These are phyloP conservation scores for Pseudogymnoascus sp. DNA, from an alignment of 2,329 filamentous ascomycete species.

Conservation along the genomic window DNA sequence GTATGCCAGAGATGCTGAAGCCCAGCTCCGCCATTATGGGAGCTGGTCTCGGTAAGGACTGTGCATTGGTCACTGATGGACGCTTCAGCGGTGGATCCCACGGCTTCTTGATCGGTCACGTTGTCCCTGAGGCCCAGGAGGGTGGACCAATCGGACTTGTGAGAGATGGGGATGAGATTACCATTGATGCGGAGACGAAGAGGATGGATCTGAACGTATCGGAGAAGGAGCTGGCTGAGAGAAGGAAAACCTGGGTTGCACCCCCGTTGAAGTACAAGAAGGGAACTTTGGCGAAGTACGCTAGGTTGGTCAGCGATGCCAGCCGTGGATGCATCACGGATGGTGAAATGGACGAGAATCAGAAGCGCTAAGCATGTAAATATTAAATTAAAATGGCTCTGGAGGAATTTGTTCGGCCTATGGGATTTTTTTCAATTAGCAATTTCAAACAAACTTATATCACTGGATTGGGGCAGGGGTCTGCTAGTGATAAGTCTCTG, in stretches of 20 bases:
- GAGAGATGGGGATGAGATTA: conserved; percentile 50
- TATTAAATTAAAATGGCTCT: neutral
- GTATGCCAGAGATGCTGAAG: conserved; percentile 71
- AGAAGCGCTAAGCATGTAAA: neutral
- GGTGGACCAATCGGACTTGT: conserved; percentile 55
- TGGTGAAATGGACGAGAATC: conserved; percentile 19
- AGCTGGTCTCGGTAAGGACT: conserved; percentile 61
- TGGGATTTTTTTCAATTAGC: conserved; percentile 4
- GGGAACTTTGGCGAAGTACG: conserved; percentile 55
- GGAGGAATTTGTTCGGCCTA: neutral
- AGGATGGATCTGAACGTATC: conserved; percentile 46
- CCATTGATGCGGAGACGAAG: conserved; percentile 52
- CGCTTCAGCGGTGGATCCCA: conserved; percentile 53
- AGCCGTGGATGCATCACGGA: conserved; percentile 55
- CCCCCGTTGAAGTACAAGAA: conserved; percentile 50
- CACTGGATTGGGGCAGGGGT: neutral
- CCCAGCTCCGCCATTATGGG: conserved; percentile 69
- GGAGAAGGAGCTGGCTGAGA: conserved; percentile 43
- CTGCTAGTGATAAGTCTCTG: neutral
- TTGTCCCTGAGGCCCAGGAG: conserved; percentile 54
- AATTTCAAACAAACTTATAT: conserved; percentile 1
- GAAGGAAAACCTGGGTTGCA: conserved; percentile 45
- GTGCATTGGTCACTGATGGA: conserved; percentile 67
- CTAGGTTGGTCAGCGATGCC: conserved; percentile 47
- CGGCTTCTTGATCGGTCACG: conserved; percentile 57